Evolutionary conservation across 768 basidiomycete species (phyloP).

Genomic region (Suillus hirtellus): DNA sequence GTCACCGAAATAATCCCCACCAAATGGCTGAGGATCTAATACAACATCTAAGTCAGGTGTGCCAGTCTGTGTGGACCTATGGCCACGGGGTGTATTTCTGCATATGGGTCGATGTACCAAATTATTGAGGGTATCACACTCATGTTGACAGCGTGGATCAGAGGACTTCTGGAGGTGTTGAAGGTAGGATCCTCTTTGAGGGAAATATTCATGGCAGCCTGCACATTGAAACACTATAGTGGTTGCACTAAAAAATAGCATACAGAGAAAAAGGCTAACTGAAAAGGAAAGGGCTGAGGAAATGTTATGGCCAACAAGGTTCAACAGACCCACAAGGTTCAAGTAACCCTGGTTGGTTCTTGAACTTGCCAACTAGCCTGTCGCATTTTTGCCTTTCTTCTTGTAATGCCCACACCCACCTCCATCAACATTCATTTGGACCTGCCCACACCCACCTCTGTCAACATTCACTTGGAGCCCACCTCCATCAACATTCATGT

Average conservation of each 20-base stretch:
- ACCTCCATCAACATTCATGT: not conserved
- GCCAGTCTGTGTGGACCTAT: not conserved
- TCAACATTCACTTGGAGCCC: not conserved
- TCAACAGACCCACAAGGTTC: slow-evolving; percentile 1
- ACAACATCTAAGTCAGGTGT: no score
- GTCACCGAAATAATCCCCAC: no score
- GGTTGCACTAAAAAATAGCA: not conserved
- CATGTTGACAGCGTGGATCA: not conserved
- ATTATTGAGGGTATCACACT: not conserved
- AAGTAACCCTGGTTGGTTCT: not conserved
- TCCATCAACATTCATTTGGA: not conserved
- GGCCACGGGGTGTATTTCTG: not conserved
- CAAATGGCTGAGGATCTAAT: no score
- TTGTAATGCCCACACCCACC: not conserved
- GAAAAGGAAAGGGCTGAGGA: slow-evolving; percentile 1
- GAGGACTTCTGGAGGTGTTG: slow-evolving; percentile 1
- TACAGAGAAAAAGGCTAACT: not conserved
- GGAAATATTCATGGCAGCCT: slow-evolving; percentile 1
- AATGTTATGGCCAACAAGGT: not conserved
- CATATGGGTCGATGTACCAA: not conserved
- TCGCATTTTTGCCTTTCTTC: not conserved
- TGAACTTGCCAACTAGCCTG: not conserved
- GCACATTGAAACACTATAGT: not conserved
- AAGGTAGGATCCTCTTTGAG: not conserved
- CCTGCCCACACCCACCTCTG: not conserved